Evolutionary conservation across 1,284 basidiomycete species (phyloP).

Genomic region (Trichosporon coremiiforme): DNA sequence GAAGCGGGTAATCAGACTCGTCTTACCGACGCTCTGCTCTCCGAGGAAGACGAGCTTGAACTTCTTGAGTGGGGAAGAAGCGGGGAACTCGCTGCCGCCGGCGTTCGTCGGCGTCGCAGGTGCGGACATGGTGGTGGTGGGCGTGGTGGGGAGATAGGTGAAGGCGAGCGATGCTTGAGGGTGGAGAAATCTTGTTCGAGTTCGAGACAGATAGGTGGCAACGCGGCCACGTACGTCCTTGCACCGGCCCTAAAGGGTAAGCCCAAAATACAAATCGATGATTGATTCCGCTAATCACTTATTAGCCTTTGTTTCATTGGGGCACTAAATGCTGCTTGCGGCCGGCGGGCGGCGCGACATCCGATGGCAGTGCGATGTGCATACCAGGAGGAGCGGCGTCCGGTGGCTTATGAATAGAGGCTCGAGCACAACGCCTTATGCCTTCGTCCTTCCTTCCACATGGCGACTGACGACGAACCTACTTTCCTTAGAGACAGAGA

Average conservation of each 20-base stretch:
- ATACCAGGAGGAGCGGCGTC: neutral
- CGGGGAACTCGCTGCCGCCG: constrained; percentile 23
- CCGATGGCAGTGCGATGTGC: neutral
- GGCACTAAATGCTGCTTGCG: neutral
- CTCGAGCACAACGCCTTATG: neutral
- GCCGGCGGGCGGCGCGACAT: no score
- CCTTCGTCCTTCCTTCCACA: neutral
- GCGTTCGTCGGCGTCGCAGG: constrained; percentile 22
- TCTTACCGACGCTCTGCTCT: constrained; percentile 93
- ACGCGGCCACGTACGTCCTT: constrained; percentile 7
- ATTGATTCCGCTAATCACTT: neutral
- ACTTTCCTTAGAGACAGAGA: neutral
- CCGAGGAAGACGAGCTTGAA: constrained; percentile 95
- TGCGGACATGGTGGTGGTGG: constrained; percentile 23
- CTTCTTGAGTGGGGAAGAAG: constrained; percentile 72
- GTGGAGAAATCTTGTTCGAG: constrained; percentile 12
- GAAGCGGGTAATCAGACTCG: constrained; percentile 93
- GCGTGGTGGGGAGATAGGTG: neutral
- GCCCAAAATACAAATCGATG: neutral
- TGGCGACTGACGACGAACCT: neutral
- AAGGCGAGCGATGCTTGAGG: neutral
- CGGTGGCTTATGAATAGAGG: constrained; percentile 1
- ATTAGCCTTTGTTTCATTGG: neutral
- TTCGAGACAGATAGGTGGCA: constrained; percentile 3
- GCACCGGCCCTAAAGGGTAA: neutral